Conservation (phyloP, 2,329 filamentous ascomycete genomes). For the Escovopsis sp. region DNA sequence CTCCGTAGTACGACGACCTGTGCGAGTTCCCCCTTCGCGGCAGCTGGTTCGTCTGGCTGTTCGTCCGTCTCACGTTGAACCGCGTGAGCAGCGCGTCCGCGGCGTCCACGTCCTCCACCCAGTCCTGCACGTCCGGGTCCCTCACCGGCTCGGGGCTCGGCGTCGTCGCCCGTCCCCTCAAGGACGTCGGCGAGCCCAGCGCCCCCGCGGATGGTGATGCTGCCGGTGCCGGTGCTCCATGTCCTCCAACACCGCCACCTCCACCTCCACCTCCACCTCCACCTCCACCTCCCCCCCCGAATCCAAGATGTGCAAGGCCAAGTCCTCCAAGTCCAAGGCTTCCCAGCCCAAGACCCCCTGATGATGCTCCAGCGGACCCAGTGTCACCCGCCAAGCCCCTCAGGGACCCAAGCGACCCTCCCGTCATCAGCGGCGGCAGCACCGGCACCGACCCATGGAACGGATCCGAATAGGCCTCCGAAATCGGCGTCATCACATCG, state of each 20-base stretch:
- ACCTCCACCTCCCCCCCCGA: too few species aligned
- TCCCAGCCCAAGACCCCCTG: too few species aligned
- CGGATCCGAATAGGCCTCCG: slow-evolving; percentile 28
- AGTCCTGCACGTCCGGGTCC: slow-evolving; percentile 41
- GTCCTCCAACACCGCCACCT: too few species aligned
- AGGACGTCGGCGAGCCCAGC: slow-evolving; percentile 12
- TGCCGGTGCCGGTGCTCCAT: slow-evolving; percentile 20
- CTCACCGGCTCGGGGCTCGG: slow-evolving; percentile 25
- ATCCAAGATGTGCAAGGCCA: too few species aligned
- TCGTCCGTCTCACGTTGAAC: slow-evolving; percentile 19
- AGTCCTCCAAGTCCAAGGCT: too few species aligned
- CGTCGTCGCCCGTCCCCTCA: slow-evolving; percentile 19
- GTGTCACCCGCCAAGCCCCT: too few species aligned
- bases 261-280: too few species aligned
- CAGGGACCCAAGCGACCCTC: too few species aligned
- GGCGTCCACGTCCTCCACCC: slow-evolving; percentile 41
- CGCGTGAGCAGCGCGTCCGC: slow-evolving; percentile 35
- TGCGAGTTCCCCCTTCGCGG: slow-evolving; percentile 23
- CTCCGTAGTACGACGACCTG: slow-evolving; percentile 19
- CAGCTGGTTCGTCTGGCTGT: slow-evolving; percentile 22
- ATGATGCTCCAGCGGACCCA: too few species aligned
- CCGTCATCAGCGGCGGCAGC: too few species aligned
- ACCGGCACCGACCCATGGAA: slow-evolving; percentile 23
- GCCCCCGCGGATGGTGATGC: slow-evolving; percentile 3
- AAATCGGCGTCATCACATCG: slow-evolving; percentile 19